A percentile compares a stretch with the other conserved stretches of the same genome.
phyloP scores from a whole-genome alignment of 768 basidiomycete species.

The Leccinum subtestaceum region DNA sequence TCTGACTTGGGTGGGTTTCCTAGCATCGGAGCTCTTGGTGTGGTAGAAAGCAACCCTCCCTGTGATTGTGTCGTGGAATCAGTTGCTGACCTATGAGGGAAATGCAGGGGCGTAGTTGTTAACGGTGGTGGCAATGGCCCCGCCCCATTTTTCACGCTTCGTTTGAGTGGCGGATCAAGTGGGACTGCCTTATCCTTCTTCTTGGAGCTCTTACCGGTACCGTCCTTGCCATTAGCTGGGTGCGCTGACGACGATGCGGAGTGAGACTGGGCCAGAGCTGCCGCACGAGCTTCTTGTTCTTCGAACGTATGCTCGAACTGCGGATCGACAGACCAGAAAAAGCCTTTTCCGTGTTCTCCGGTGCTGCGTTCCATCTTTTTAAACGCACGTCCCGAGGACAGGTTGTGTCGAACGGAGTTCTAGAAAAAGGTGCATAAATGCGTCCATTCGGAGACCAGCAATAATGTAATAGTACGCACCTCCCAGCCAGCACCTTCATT shows the following conservation, averaged over 20 bases:
- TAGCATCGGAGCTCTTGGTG: not conserved
- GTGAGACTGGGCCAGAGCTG: conserved; percentile 30
- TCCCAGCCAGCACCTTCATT: conserved; percentile 87
- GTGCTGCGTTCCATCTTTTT: conserved; percentile 83
- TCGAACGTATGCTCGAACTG: conserved; percentile 64
- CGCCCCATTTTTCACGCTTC: conserved; percentile 64
- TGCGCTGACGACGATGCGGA: conserved; percentile 24
- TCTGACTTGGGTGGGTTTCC: conserved; percentile 5
- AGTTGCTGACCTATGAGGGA: conserved; percentile 37
- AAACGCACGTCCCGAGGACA: conserved; percentile 92
- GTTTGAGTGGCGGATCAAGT: conserved; percentile 63
- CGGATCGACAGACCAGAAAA: conserved; percentile 89
- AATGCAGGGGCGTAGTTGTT: conserved; percentile 58
- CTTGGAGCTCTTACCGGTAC: conserved; percentile 31
- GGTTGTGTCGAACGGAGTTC: conserved; percentile 92
- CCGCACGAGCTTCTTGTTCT: conserved; percentile 60
- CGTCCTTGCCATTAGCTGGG: conserved; percentile 36
- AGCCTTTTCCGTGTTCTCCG: conserved; percentile 87
- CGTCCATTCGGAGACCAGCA: conserved; percentile 11
- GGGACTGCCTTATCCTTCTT: conserved; percentile 60
- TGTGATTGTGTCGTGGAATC: conserved; percentile 3
- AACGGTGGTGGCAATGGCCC: conserved; percentile 64
- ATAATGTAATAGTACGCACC: conserved; percentile 45
- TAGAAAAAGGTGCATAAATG: conserved; percentile 30
- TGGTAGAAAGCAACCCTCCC: conserved; percentile 5